Conservation (phyloP, 331 rosid species). For the Spiraea crenata region DNA sequence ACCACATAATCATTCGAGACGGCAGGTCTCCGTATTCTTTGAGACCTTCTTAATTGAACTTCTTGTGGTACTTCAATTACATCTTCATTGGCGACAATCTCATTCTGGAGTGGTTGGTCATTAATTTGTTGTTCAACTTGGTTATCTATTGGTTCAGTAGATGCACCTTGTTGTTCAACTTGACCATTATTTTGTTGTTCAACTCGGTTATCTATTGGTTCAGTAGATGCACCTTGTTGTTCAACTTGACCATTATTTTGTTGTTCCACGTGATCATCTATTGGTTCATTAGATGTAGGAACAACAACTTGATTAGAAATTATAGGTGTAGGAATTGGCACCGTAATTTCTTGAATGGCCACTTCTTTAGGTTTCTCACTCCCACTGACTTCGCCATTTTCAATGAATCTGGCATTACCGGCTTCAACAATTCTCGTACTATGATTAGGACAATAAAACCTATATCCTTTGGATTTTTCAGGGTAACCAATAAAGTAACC, state of each 20-base stretch:
- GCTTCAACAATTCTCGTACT: constrained; percentile 1
- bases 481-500: constrained; percentile 8
- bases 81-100: background rate
- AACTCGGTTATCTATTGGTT: too few relatives aligned
- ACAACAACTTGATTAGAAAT: constrained; percentile 5
- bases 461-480: constrained; percentile 6
- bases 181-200: too few relatives aligned
- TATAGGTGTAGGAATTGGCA: background rate
- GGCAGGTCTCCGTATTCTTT: background rate
- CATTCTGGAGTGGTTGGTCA: background rate
- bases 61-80: background rate
- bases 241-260: too few relatives aligned
- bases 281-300: background rate
- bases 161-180: too few relatives aligned
- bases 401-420: constrained; percentile 1
- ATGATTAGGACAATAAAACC: background rate
- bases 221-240: too few relatives aligned
- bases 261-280: too few relatives aligned
- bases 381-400: constrained; percentile 6
- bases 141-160: too few relatives aligned
- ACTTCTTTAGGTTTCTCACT: background rate
- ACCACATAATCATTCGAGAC: background rate
- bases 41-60: constrained; percentile 7
- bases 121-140: constrained; percentile 17
- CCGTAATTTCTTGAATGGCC: background rate